Percentiles rank a stretch among this genome's conserved stretches.
Conservation (phyloP, 441 rosid genomes). For the Populus hybrid region DNA sequence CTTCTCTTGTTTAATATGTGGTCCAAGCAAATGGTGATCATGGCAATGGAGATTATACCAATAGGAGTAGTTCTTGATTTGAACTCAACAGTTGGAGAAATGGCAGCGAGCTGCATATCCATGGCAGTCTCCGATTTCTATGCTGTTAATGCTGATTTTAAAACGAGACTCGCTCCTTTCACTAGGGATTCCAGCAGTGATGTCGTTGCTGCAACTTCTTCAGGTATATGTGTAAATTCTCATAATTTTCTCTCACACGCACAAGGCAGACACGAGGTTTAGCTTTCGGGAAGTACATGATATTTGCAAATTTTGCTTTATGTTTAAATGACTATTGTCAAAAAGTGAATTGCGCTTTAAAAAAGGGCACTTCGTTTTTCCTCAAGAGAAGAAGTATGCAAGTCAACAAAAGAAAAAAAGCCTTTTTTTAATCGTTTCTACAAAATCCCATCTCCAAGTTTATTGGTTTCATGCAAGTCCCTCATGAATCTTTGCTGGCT, state of each 20-base stretch:
- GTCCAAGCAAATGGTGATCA: not conserved
- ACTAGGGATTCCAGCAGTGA: slow-evolving; percentile 29
- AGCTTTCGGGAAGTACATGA: not conserved
- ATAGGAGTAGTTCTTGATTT: slow-evolving; percentile 33
- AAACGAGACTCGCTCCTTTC: slow-evolving; percentile 24
- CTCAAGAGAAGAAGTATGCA: no score
- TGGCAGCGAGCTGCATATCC: slow-evolving; percentile 23
- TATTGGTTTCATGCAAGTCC: not conserved
- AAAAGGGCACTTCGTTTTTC: no score
- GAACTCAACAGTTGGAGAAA: slow-evolving; percentile 27
- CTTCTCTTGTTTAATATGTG: not conserved
- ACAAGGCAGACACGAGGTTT: not conserved
- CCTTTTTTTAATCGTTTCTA: not conserved
- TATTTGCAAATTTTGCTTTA: not conserved
- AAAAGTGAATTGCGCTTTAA: not conserved
- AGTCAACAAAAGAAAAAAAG: no score
- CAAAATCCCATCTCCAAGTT: not conserved
- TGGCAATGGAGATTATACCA: not conserved
- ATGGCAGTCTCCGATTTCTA: slow-evolving; percentile 36
- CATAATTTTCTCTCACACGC: not conserved
- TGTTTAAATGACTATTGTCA: not conserved
- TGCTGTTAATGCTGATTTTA: slow-evolving; percentile 15
- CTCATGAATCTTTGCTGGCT: not conserved
- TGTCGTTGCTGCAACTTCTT: slow-evolving; percentile 1
- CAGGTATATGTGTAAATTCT: not conserved